Base-by-base conservation (phyloP, 257 asterid genomes). In the Vinca minor region DNA sequence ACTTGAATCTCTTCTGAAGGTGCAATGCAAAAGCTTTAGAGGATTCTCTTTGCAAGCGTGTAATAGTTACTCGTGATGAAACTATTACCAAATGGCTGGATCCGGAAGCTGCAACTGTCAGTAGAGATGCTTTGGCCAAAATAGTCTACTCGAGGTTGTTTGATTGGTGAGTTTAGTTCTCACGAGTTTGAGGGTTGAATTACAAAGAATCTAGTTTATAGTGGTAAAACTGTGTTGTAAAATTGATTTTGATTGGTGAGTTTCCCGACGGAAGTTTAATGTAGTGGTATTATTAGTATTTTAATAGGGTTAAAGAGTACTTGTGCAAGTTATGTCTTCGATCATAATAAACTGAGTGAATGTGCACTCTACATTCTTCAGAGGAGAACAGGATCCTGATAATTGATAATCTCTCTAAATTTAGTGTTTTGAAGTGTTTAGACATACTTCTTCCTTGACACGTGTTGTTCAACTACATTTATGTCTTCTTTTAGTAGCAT, bases 31-130 rank as follows among this genome's bases (percentile, higher is more conserved):
- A 89, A 84, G 87, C 96, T 69, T 82, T 93, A 67, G 97, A 89
- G 89, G 95, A 87, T 74, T 82, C 97, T 38, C 94, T 93, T 25
- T 93, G 99, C 84, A 84, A 79, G 81, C 96, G 96, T 29, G 84
- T 87, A 46, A 93, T 93, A 68, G 96, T 88, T 71, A 93, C 99
- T 72, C 96, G 99, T 74, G 99, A 93, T 64, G 99, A 93, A 79
- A 85, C 96, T 59, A 87, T 93, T 74, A 83, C 83, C 77, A 93
- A 87, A 70, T 87, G 84, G 75, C 79, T 93, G 69, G 99, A 93
- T 77, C 99, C 96, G 29, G 95, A 85, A 69, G 89, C 97, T 48
- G 99, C 99, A 57, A 48, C 81, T 67, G 79, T 84, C 68, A 89
- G 97, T 79, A 80, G 99, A 82, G 99, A 93, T 67, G 96, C 97